Conservation (phyloP, 345 rosid genomes). For the Mallotus nudiflorus region DNA sequence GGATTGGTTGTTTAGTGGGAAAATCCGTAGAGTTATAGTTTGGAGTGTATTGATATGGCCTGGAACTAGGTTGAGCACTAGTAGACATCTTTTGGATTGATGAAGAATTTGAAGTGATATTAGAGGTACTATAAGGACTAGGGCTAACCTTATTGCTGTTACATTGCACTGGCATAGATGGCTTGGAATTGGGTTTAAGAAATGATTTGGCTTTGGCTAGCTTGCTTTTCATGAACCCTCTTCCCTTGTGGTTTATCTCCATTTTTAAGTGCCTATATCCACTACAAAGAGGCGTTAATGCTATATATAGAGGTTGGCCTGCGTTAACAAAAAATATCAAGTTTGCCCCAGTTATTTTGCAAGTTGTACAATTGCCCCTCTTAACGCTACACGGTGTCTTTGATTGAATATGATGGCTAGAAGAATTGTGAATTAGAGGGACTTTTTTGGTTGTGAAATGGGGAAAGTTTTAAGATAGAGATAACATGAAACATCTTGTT, state of each 20-base stretch:
- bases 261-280: constrained; percentile 10
- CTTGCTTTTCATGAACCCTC: constrained; percentile 30
- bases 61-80: neutral
- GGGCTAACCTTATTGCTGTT: constrained; percentile 10
- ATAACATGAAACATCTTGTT: neutral
- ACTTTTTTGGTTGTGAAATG: neutral
- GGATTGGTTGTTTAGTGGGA: constrained; percentile 1
- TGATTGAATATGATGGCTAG: neutral
- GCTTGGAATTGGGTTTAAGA: constrained; percentile 14
- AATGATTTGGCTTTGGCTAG: constrained; percentile 26
- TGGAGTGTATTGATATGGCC: neutral
- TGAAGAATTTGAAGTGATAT: constrained; percentile 1
- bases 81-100: constrained; percentile 11
- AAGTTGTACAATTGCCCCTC: no score
- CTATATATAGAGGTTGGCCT: constrained; percentile 5
- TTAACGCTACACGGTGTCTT: neutral
- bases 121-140: neutral
- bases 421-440: neutral
- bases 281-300: neutral
- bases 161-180: neutral
- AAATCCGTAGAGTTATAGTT: neutral
- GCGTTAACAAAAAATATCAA: neutral
- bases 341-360: no score
- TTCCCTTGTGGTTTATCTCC: constrained; percentile 35
- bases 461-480: no score